Evolutionary conservation across 805 yeast species (phyloP), one percentile per base, ranked within the genome.

Genomic region (Teunomyces pallodes): DNA sequence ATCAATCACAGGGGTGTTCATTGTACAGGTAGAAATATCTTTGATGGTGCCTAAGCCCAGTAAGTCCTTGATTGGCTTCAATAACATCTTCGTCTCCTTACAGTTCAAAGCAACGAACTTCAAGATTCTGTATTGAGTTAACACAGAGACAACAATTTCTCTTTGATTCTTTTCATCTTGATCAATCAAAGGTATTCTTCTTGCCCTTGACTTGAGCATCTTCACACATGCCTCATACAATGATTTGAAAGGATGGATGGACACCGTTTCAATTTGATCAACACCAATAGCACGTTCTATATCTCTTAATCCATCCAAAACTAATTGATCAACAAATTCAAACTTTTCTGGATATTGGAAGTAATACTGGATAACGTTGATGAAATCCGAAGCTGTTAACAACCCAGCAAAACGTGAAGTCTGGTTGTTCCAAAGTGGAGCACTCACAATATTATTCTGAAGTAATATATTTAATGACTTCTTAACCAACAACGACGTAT

Each of bases 21-120:
- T 83, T 5, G 86, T 82, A 46, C 95, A 94, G 9, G 92, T 86
- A 14, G 87, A 80, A n/a, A 94, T 66, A 45, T 73, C 66, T 44
- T 69, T 64, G 9, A 66, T 55, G 36, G 76, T 74, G 8, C 87
- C 77, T 35, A 91, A 82, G n/a, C 86, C 79, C 32, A 79, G 75
- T 41, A 94, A 70, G 48, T 85, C 86, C 50, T 77, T 75, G 49
- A 94, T 74, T 3, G 96, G 95, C 56, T 84, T 82, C 56, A 84
- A 72, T 48, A 94, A 74, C 76, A 84, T 87, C 58, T 87, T 83
- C 3, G 96, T 90, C 65, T 94, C 98, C 65, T 90, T 90, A 71
- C 99, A 94, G 68, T 94, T 94, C 67, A 92, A 80, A 2, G 97
- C 91, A 29, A 94, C 97, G 64, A 94, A 94, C 69, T 95, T 92